These are phyloP conservation scores for Paraconiothyrium sp. DNA, from an alignment of 2,329 filamentous ascomycete genomes.

Conservation along the genomic window DNA sequence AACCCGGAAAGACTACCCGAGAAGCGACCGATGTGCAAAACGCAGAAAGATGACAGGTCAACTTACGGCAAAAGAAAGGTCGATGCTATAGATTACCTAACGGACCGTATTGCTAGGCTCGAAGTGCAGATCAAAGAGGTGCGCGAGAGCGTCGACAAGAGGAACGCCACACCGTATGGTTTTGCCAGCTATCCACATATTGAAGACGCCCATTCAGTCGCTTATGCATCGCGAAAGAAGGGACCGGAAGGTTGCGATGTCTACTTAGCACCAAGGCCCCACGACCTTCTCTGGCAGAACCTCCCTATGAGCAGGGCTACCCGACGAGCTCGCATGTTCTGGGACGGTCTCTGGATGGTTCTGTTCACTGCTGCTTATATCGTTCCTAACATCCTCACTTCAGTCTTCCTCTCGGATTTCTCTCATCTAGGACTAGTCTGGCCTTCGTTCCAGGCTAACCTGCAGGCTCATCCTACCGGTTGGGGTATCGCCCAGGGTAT, in stretches of 20 bases:
- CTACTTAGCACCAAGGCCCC: slow-evolving; percentile 81
- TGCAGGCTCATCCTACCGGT: slow-evolving; percentile 68
- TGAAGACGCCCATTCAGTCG: slow-evolving; percentile 82
- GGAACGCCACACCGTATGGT: slow-evolving; percentile 88
- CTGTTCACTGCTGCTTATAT: slow-evolving; percentile 86
- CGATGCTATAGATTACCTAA: slow-evolving; percentile 94
- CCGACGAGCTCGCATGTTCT: slow-evolving; percentile 75
- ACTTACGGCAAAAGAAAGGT: slow-evolving; percentile 75
- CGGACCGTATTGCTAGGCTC: slow-evolving; percentile 80
- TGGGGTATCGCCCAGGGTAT: slow-evolving; percentile 96
- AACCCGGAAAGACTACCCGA: slow-evolving; percentile 82
- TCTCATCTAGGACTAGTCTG: slow-evolving; percentile 83
- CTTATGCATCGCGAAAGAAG: slow-evolving; percentile 81
- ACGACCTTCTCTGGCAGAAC: slow-evolving; percentile 96
- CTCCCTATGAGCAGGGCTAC: slow-evolving; percentile 75
- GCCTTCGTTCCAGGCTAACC: slow-evolving; percentile 74
- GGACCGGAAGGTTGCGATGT: slow-evolving; percentile 80
- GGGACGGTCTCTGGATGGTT: slow-evolving; percentile 85
- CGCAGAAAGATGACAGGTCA: slow-evolving; percentile 77
- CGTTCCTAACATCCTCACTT: slow-evolving; percentile 90
- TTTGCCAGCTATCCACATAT: slow-evolving; percentile 94
- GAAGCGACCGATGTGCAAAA: slow-evolving; percentile 78
- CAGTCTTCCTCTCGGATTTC: slow-evolving; percentile 90
- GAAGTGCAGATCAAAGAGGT: slow-evolving; percentile 87
- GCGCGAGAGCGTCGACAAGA: slow-evolving; percentile 82